phyloP scores from a whole-genome alignment of 2,329 filamentous ascomycete species.

The Cladosporium sp. region DNA sequence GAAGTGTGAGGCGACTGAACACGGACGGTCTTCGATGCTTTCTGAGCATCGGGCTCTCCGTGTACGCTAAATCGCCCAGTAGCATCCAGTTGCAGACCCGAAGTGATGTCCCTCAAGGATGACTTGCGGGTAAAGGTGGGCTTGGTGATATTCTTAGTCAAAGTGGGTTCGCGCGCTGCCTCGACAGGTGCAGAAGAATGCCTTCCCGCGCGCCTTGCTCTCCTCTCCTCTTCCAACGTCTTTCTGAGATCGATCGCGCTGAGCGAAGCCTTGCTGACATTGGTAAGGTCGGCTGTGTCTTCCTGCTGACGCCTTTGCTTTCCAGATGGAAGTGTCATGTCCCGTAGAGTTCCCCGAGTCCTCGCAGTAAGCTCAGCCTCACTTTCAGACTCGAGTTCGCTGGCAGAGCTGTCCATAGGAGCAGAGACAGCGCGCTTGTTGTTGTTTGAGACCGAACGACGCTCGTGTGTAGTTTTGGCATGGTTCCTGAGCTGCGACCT shows the following conservation, averaged over 20 bases:
- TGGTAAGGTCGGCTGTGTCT: conserved; percentile 48
- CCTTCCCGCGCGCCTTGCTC: conserved; percentile 38
- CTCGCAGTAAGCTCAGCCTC: conserved; percentile 27
- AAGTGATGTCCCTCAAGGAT: conserved; percentile 55
- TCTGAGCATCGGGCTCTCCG: conserved; percentile 32
- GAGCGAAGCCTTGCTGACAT: conserved; percentile 53
- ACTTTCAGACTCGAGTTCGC: conserved; percentile 30
- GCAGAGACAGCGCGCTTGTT: conserved; percentile 25
- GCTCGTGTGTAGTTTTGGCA: background rate
- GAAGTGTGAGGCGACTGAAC: conserved; percentile 41
- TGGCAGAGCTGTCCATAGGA: conserved; percentile 26
- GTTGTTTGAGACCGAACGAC: conserved; percentile 2
- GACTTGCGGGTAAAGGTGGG: conserved; percentile 53
- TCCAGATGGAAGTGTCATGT: conserved; percentile 15
- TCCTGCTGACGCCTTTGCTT: conserved; percentile 27
- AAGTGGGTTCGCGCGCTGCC: conserved; percentile 43
- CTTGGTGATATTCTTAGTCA: conserved; percentile 41
- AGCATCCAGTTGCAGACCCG: conserved; percentile 24
- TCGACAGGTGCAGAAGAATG: conserved; percentile 29
- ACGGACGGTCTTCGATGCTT: conserved; percentile 37
- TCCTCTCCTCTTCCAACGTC: conserved; percentile 57
- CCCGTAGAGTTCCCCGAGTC: conserved; percentile 21
- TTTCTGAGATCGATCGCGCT: conserved; percentile 51
- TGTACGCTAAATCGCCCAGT: conserved; percentile 36
- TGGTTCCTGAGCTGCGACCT: background rate